A percentile compares a stretch with the other conserved stretches of the same genome.
phyloP scores from a whole-genome alignment of 768 basidiomycete species.

The Lentinula boryana region DNA sequence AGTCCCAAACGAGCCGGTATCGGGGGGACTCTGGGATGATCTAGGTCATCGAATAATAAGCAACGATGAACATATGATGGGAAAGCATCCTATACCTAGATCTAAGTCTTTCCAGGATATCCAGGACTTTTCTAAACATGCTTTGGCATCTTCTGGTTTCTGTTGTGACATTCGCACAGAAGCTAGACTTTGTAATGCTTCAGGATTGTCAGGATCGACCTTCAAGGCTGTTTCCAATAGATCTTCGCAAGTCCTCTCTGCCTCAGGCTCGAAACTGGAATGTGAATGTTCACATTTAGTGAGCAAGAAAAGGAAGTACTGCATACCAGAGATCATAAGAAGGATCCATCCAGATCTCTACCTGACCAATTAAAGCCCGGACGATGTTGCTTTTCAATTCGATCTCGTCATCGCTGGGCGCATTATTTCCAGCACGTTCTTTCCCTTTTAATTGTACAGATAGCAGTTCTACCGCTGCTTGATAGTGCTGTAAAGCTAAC shows the following conservation, averaged over 20 bases:
- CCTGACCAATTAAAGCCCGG: conserved; percentile 78
- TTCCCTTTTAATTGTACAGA: conserved; percentile 70
- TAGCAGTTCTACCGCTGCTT: conserved; percentile 72
- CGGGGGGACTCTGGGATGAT: conserved; percentile 63
- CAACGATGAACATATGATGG: background rate
- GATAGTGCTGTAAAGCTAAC: conserved; percentile 68
- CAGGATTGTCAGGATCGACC: conserved; percentile 68
- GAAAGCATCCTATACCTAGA: conserved; percentile 24
- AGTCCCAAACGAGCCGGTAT: conserved; percentile 68
- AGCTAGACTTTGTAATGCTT: conserved; percentile 75
- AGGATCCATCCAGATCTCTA: conserved; percentile 96
- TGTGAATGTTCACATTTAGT: background rate
- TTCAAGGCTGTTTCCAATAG: conserved; percentile 69
- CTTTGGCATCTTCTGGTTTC: conserved; percentile 74
- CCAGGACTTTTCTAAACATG: conserved; percentile 65
- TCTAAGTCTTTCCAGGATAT: conserved; percentile 66
- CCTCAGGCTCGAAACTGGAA: conserved; percentile 71
- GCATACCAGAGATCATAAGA: conserved; percentile 79
- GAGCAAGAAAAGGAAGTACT: background rate
- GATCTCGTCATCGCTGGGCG: conserved; percentile 39
- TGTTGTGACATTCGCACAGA: conserved; percentile 88
- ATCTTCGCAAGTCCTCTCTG: conserved; percentile 76
- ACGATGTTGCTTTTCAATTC: conserved; percentile 67
- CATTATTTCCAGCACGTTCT: conserved; percentile 40
- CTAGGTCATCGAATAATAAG: conserved; percentile 24